Evolutionary conservation across 345 rosid genomes (phyloP).

Genomic region (Eucalyptus pauciflora): DNA sequence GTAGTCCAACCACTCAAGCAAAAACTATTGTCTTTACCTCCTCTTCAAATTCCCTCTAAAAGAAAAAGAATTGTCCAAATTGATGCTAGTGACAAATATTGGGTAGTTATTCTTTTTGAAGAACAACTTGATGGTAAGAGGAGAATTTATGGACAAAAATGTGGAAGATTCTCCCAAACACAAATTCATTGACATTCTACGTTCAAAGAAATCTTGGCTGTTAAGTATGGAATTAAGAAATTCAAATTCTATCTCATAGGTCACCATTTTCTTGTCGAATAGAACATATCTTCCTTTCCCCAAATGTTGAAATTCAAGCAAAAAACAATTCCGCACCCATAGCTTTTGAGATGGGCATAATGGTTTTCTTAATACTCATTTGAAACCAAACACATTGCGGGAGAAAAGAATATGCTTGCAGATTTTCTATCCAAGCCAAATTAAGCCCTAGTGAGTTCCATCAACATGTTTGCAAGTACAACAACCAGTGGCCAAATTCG

Average conservation of each 20-base stretch:
- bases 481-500: not conserved
- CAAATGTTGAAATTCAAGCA: not conserved
- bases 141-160: not conserved
- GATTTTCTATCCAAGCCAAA: not conserved
- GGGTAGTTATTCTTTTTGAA: not conserved
- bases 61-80: too few species aligned
- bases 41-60: too few species aligned
- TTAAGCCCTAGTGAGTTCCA: not conserved
- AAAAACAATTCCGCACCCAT: too few species aligned
- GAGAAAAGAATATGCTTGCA: not conserved
- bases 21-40: too few species aligned
- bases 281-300: not conserved
- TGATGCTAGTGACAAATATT: not conserved
- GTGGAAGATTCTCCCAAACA: not conserved
- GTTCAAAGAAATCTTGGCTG: not conserved
- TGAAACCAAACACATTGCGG: not conserved
- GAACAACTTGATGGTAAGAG: not conserved
- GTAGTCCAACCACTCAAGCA: not conserved
- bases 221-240: not conserved
- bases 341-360: not conserved
- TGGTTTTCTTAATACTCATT: not conserved
- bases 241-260: not conserved
- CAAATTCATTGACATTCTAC: too few species aligned
- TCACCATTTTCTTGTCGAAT: not conserved
- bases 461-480: not conserved